Evolutionary conservation across 2,329 filamentous ascomycete species (phyloP), one percentile per base, ranked within the genome.

Genomic region (Fulvia fulva): DNA sequence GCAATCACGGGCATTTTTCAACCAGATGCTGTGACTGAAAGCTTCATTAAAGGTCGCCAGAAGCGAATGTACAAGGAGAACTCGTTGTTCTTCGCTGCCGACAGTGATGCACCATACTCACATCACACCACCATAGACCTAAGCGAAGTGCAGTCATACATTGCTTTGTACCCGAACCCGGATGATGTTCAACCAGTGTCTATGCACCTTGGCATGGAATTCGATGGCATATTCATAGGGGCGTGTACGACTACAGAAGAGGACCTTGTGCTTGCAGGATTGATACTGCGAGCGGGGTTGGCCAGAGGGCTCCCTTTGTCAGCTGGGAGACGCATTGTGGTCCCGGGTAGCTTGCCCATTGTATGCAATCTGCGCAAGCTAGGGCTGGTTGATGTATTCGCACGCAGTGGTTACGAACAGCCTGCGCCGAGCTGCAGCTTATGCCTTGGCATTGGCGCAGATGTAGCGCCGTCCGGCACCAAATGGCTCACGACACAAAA

Each of bases 191-290:
- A 47, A 5, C 55, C 52, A 3, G 32, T 61, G 3, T 49, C 55
- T 8, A n/a, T 41, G 11, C 22, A 56, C 16, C n/a, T 47, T 21
- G 59, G 52, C 7, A 55, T 55, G 41, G 5, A 21, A 6, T 51
- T 61, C 19, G 59, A 61, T 37, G 59, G 59, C 19, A 22, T 55
- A 23, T 61, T 61, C 37, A 61, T 61, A 23, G 59, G 59, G 21
- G 59, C 59, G 3, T 61, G 59, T 21, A 58, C 59, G 2, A 61
- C 59, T 3, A 61, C 55, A 1, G 55, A 61, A 41, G 59, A 61
- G 21, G 59, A 61, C 25, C 55, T 61, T 7, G 52, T 61, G 5
- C 55, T 61, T 5, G 59, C 49, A 11, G 59, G 37, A 2, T 32
- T 61, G 30, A 26, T 57, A 1, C 49, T 61, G 3, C 25, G 53